Evolutionary conservation across 768 basidiomycete genomes (phyloP).

Genomic region (Dendrothele bispora): DNA sequence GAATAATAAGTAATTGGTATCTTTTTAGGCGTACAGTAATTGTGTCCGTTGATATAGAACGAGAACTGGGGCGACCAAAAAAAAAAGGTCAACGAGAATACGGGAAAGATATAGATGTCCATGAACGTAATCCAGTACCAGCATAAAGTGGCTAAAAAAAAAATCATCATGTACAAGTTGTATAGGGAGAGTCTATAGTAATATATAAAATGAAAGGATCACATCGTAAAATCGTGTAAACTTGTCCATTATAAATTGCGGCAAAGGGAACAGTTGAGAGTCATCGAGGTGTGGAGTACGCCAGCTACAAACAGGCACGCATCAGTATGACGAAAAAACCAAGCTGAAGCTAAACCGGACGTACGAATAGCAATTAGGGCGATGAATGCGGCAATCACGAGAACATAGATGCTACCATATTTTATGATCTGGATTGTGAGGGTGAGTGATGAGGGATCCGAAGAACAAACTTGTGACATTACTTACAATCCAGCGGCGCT

Average conservation of each 20-base stretch:
- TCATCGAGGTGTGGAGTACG: conserved; percentile 58
- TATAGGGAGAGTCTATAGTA: conserved; percentile 7
- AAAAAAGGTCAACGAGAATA: too few species aligned
- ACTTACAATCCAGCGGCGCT: conserved; percentile 87
- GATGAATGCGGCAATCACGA: conserved; percentile 67
- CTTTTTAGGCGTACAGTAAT: too few species aligned
- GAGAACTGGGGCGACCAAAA: too few species aligned
- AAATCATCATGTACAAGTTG: too few species aligned
- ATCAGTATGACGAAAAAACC: conserved; percentile 9
- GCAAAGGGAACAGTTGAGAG: conserved; percentile 67
- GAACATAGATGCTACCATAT: conserved; percentile 77
- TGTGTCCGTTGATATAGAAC: too few species aligned
- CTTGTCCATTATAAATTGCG: conserved; percentile 57
- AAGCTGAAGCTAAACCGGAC: conserved; percentile 29
- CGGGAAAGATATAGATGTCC: too few species aligned
- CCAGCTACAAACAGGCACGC: conserved; percentile 41
- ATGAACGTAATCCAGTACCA: too few species aligned
- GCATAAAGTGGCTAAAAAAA: too few species aligned
- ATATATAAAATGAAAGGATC: conserved; percentile 29
- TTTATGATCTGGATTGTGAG: conserved; percentile 63
- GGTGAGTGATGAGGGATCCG: conserved; percentile 11
- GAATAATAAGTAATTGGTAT: too few species aligned
- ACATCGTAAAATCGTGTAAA: conserved; percentile 20
- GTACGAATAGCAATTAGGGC: conserved; percentile 78
- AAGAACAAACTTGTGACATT: conserved; percentile 2